phyloP scores from a whole-genome alignment of 345 rosid genomes.

The Schrenkiella parvula region DNA sequence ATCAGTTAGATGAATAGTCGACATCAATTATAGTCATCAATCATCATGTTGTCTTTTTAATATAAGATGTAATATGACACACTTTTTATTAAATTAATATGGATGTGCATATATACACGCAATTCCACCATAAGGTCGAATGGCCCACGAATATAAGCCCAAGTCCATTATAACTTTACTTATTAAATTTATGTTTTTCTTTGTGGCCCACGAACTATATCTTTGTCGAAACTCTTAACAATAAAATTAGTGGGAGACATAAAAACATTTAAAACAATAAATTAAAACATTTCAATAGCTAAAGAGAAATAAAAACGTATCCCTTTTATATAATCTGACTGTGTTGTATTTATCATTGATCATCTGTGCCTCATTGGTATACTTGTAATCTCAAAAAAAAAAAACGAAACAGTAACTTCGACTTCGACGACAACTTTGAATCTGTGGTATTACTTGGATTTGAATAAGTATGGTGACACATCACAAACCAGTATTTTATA shows the following conservation, averaged over 20 bases:
- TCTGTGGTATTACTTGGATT: background rate
- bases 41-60: background rate
- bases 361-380: too few species aligned
- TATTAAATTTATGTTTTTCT: background rate
- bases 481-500: background rate
- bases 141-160: constrained; percentile 9
- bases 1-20: constrained; percentile 16
- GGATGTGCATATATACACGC: background rate
- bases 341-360: too few species aligned
- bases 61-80: constrained; percentile 1
- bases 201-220: constrained; percentile 20
- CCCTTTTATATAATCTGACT: too few species aligned
- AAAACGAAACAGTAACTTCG: background rate
- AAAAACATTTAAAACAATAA: too few species aligned
- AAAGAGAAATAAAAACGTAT: too few species aligned
- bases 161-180: background rate
- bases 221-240: background rate
- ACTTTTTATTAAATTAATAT: background rate
- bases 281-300: background rate
- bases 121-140: background rate
- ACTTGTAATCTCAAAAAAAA: background rate
- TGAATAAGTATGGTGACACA: background rate
- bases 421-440: background rate
- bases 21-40: constrained; percentile 21
- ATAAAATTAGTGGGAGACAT: too few species aligned